Conservation (phyloP, 805 yeast genomes). For the Zygotorulaspora sp. region DNA sequence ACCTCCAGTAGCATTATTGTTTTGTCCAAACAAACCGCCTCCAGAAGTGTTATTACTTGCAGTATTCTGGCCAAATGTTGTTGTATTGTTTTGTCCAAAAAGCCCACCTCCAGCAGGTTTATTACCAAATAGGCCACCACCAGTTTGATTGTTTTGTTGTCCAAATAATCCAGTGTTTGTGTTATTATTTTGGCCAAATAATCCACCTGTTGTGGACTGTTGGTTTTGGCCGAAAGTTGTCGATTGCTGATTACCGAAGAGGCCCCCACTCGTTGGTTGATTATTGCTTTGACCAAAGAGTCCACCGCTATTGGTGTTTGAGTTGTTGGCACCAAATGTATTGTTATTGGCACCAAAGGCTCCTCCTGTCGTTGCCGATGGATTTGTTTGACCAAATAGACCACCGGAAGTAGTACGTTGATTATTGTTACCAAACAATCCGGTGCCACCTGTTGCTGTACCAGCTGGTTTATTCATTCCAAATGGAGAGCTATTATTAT, state of each 20-base stretch:
- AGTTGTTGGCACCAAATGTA: conserved; percentile 22
- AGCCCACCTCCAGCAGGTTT: conserved; percentile 17
- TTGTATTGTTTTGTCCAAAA: conserved; percentile 23
- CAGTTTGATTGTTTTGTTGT: conserved; percentile 20
- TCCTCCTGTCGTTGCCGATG: conserved; percentile 14
- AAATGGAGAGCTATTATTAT: conserved; percentile 38
- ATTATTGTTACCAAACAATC: conserved; percentile 26
- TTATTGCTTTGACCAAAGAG: conserved; percentile 14
- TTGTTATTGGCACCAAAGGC: conserved; percentile 26
- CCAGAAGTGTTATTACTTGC: conserved; percentile 26
- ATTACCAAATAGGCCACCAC: conserved; percentile 6
- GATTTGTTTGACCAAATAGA: conserved; percentile 25
- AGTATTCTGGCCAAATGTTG: conserved; percentile 39
- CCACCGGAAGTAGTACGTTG: conserved; percentile 21
- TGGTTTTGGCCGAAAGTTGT: conserved; percentile 30
- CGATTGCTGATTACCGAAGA: conserved; percentile 39
- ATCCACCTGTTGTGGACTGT: conserved; percentile 35
- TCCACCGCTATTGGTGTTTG: conserved; percentile 14
- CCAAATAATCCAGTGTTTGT: conserved; percentile 32
- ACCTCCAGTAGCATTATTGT: conserved; percentile 34
- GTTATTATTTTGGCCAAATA: conserved; percentile 41
- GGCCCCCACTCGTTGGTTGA: conserved; percentile 34
- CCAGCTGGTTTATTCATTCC: conserved; percentile 32
- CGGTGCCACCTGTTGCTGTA: conserved; percentile 23
- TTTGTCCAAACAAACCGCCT: conserved; percentile 30